A percentile compares a stretch with the other conserved stretches of the same genome.
These are phyloP conservation scores for Ophiostoma ulmi DNA, from an alignment of 2,329 filamentous ascomycete species.

Conservation along the genomic window DNA sequence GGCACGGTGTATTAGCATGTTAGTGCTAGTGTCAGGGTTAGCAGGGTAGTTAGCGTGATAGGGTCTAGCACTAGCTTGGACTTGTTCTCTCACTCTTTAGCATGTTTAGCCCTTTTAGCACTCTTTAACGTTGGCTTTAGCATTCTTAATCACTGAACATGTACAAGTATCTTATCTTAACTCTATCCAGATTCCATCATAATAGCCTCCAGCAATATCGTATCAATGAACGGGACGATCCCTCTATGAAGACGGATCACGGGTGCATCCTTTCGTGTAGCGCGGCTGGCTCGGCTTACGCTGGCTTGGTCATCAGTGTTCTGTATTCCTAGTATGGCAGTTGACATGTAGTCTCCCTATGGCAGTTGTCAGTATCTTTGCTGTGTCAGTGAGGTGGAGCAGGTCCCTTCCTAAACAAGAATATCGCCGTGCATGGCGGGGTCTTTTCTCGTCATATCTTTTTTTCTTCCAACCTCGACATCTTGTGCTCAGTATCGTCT, in stretches of 20 bases:
- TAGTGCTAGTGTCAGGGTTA: neutral
- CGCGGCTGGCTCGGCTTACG: slow-evolving; percentile 11
- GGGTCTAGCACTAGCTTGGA: neutral
- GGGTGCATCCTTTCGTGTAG: slow-evolving; percentile 6
- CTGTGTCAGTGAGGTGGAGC: neutral
- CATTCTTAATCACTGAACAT: too few species aligned
- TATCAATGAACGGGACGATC: neutral
- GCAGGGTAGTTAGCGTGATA: neutral
- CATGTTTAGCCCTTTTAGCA: too few species aligned
- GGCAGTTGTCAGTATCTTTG: neutral
- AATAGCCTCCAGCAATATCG: too few species aligned
- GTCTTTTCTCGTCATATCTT: neutral
- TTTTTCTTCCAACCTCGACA: too few species aligned
- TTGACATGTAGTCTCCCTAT: neutral
- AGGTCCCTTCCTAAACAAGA: slow-evolving; percentile 12
- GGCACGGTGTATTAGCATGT: too few species aligned
- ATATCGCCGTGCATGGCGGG: slow-evolving; percentile 11
- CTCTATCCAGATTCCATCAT: too few species aligned
- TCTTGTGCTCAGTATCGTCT: too few species aligned
- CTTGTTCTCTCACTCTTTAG: neutral
- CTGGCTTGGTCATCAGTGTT: neutral
- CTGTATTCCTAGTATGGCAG: too few species aligned
- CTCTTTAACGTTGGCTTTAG: too few species aligned
- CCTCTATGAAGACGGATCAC: neutral
- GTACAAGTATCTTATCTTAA: too few species aligned